These are phyloP conservation scores for Clavispora santaluciae DNA, from an alignment of 805 yeast genomes.

Conservation along the genomic window DNA sequence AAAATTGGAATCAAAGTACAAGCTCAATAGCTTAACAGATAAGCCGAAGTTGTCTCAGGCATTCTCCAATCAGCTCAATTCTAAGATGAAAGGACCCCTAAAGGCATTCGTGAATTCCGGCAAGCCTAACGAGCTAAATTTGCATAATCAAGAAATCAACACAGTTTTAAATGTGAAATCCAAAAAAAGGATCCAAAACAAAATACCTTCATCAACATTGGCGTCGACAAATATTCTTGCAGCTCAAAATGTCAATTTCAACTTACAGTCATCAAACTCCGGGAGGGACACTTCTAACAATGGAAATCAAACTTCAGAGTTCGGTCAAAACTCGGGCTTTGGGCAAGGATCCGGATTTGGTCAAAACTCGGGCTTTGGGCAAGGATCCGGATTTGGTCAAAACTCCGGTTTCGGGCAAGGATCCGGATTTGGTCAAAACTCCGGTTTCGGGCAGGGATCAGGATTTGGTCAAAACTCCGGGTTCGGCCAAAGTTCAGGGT, in stretches of 20 bases:
- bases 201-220: background rate
- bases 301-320: background rate
- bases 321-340: background rate
- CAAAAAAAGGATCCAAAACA: background rate
- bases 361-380: background rate
- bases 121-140: constrained; percentile 23
- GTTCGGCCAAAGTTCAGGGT: background rate
- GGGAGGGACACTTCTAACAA: too few species aligned
- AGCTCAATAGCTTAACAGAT: constrained; percentile 32
- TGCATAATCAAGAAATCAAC: background rate
- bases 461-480: background rate
- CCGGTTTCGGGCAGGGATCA: background rate
- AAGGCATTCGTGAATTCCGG: constrained; percentile 33
- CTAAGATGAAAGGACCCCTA: constrained; percentile 18
- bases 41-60: constrained; percentile 36
- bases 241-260: too few species aligned
- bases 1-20: constrained; percentile 35
- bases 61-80: constrained; percentile 28
- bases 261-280: too few species aligned
- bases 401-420: background rate
- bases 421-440: background rate
- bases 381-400: background rate
- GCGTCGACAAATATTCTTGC: background rate
- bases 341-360: background rate
- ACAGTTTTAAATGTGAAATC: background rate